Conservation (phyloP, 1,284 basidiomycete genomes). For the Dichomitus squalens region DNA sequence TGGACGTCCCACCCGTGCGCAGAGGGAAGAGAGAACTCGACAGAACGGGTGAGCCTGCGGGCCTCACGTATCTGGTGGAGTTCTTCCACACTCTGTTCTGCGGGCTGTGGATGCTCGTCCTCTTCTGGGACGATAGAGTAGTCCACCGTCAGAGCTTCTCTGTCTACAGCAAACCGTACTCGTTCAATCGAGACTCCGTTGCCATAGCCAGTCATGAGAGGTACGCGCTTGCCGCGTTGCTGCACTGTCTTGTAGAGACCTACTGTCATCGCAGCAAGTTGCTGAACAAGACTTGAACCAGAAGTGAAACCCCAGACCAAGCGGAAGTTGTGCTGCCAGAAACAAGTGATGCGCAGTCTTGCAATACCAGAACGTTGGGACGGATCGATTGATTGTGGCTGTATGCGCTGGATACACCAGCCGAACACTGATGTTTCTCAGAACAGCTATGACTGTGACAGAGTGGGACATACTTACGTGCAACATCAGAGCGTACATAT, state of each 20-base stretch:
- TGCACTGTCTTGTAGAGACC: conserved; percentile 80
- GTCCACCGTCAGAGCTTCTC: conserved; percentile 83
- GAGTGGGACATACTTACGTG: conserved; percentile 50
- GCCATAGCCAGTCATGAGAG: conserved; percentile 80
- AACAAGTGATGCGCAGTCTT: conserved; percentile 80
- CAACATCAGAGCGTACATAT: conserved; percentile 89
- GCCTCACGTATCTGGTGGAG: conserved; percentile 66
- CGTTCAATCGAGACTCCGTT: conserved; percentile 81
- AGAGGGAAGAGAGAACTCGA: conserved; percentile 82
- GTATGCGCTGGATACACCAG: conserved; percentile 85
- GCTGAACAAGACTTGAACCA: conserved; percentile 58
- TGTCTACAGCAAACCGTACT: conserved; percentile 75
- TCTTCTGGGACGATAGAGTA: conserved; percentile 86
- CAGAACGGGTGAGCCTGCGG: conserved; percentile 66
- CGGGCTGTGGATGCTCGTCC: conserved; percentile 47
- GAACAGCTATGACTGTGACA: not conserved
- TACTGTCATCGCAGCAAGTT: conserved; percentile 81
- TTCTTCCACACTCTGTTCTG: conserved; percentile 55
- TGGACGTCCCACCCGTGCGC: conserved; percentile 92
- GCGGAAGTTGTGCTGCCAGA: conserved; percentile 96
- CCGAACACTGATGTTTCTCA: conserved; percentile 68
- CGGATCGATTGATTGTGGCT: conserved; percentile 42
- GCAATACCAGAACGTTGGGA: conserved; percentile 37
- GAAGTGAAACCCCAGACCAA: conserved; percentile 83
- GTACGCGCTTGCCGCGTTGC: conserved; percentile 73